Conservation (phyloP, 2,329 filamentous ascomycete species). For the Verticillium klebahnii region DNA sequence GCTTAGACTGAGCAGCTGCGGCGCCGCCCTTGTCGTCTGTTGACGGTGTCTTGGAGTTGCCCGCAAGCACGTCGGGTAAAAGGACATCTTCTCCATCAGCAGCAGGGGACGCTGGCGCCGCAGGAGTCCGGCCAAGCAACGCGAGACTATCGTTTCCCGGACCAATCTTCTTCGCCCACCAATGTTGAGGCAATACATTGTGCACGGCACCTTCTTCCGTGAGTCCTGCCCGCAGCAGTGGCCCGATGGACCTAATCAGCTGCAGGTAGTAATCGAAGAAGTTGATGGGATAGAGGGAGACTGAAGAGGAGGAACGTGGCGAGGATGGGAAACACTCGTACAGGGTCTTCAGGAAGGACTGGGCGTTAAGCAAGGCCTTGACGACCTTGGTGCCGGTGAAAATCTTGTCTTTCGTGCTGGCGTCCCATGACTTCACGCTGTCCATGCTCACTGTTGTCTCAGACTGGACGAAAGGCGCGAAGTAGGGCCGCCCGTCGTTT, state of each 20-base stretch:
- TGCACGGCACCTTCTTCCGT: slow-evolving; percentile 78
- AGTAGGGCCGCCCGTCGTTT: slow-evolving; percentile 59
- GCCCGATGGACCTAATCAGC: slow-evolving; percentile 72
- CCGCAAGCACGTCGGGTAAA: not conserved
- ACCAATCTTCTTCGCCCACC: slow-evolving; percentile 31
- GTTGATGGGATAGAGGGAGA: slow-evolving; percentile 71
- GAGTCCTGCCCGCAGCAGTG: slow-evolving; percentile 74
- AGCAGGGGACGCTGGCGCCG: not conserved
- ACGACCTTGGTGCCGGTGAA: slow-evolving; percentile 68
- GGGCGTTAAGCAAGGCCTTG: slow-evolving; percentile 72
- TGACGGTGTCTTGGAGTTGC: slow-evolving; percentile 3
- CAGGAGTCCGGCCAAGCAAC: slow-evolving; percentile 1
- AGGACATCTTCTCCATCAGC: not conserved
- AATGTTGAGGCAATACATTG: slow-evolving; percentile 66
- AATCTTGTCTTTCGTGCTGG: slow-evolving; percentile 36
- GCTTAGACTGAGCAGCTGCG: slow-evolving; percentile 20
- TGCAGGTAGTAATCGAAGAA: slow-evolving; percentile 76
- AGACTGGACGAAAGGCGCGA: slow-evolving; percentile 59
- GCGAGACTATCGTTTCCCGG: slow-evolving; percentile 9
- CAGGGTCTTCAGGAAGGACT: slow-evolving; percentile 71
- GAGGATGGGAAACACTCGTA: slow-evolving; percentile 70
- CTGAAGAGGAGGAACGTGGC: slow-evolving; percentile 52
- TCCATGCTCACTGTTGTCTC: slow-evolving; percentile 22
- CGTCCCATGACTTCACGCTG: slow-evolving; percentile 27
- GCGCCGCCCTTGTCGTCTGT: slow-evolving; percentile 11